Conservation (phyloP, 257 asterid genomes). For the Leonotis leonurus region DNA sequence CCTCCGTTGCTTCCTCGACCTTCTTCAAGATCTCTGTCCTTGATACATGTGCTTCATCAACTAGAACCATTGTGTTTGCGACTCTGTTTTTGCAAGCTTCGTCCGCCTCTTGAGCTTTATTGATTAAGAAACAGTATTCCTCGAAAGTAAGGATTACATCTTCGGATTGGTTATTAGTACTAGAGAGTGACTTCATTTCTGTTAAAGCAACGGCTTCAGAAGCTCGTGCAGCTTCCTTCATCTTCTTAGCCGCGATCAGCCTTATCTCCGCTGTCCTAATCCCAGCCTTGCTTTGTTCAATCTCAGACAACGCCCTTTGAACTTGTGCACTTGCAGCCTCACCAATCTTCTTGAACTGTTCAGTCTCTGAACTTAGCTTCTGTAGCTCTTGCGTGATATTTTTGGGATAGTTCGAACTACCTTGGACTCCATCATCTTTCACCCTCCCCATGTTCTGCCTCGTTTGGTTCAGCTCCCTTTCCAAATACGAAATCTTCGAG, state of each 20-base stretch:
- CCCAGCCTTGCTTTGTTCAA: conserved; percentile 51
- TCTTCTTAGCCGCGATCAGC: conserved; percentile 70
- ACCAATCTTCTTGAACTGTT: conserved; percentile 55
- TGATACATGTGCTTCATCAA: conserved; percentile 57
- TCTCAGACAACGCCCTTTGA: conserved; percentile 53
- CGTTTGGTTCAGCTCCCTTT: conserved; percentile 53
- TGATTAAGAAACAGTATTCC: conserved; percentile 55
- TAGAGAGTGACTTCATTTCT: conserved; percentile 63
- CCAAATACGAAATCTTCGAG: conserved; percentile 46
- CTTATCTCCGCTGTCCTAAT: conserved; percentile 65
- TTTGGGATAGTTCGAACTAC: conserved; percentile 24
- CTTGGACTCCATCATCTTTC: conserved; percentile 23
- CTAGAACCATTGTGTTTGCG: conserved; percentile 36
- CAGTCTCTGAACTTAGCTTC: conserved; percentile 62
- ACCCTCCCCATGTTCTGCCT: conserved; percentile 32
- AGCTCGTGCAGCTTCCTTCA: conserved; percentile 88
- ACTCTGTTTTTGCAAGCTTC: conserved; percentile 38
- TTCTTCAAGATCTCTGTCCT: conserved; percentile 48
- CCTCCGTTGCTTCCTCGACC: conserved; percentile 83
- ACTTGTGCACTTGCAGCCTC: conserved; percentile 61
- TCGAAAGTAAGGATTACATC: conserved; percentile 52
- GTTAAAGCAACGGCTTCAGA: conserved; percentile 82
- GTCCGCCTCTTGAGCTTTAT: conserved; percentile 64
- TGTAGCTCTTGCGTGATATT: conserved; percentile 52
- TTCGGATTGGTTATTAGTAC: conserved; percentile 24